Evolutionary conservation across 2,329 filamentous ascomycete genomes (phyloP).

Genomic region (Apiospora koreana): DNA sequence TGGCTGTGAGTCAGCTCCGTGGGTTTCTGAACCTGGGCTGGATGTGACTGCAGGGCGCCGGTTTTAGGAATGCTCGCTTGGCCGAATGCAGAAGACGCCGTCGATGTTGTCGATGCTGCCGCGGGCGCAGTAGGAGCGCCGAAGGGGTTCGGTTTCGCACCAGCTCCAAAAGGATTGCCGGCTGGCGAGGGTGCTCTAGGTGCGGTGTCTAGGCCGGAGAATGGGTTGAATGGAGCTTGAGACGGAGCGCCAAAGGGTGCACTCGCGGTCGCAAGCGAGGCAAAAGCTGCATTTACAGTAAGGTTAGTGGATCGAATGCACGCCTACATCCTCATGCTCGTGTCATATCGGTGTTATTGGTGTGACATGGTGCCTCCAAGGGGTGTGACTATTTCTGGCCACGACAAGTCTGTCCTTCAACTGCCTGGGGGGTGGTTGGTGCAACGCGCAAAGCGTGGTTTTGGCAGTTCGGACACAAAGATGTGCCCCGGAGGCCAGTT

Average conservation of each 20-base stretch:
- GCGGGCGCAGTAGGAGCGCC: background rate
- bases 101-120: background rate
- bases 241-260: conserved; percentile 9
- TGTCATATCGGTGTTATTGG: background rate
- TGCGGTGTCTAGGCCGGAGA: conserved; percentile 3
- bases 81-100: background rate
- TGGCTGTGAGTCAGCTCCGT: background rate
- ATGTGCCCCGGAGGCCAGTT: background rate
- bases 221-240: conserved; percentile 14
- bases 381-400: background rate
- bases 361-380: background rate
- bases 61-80: conserved; percentile 2
- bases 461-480: background rate
- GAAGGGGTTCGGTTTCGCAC: conserved; percentile 7
- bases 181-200: background rate
- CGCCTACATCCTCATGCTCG: background rate
- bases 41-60: background rate
- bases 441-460: background rate
- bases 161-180: background rate
- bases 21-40: conserved; percentile 1
- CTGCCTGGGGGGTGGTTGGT: background rate
- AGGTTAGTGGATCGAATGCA: conserved; percentile 12
- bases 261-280: background rate
- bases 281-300: conserved; percentile 15
- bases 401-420: background rate